Base-by-base conservation (phyloP, 306 rosid species). In the Prunus kanzakura region DNA sequence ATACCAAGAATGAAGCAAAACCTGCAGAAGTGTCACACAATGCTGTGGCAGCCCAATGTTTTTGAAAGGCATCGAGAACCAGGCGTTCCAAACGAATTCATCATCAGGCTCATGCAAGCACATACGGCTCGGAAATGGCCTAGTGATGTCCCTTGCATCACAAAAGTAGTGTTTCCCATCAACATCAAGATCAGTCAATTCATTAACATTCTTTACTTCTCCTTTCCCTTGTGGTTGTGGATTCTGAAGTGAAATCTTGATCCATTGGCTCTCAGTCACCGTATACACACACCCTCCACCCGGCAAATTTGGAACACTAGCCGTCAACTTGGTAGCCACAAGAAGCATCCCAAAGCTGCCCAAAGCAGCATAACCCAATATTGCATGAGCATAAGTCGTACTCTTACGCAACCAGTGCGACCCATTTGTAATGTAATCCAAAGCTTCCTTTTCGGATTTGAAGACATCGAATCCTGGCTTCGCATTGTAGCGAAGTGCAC, bases 31-130 rank as follows among this genome's bases (percentile, higher is more conserved):
- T 80, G 83, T 86, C 67, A 88, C 96, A 72, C 98, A 96, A 64
- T 92, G 99, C 4, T 80, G 86, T 0, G 89, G 89, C 78, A 96
- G 87, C 75, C 99, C 99, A 81, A 91, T 83, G 87, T 80, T 80
- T 64, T 60, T 90, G 86, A 96, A 96, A 27, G 93, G 87, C 66
- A 78, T 76, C 7, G 98, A 89, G 67, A 96, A 81, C 99, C 99
- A 96, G 20, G 83, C 83, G 15, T 96, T 96, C 99, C 99, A 96
- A 71, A 96, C 98, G 62, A 96, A 96, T 84, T 96, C 99, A 69
- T 88, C 88, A 19, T 96, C 99, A 19, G 99, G 99, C 56, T 83
- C 66, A 15, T 67, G 43, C 68, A 82, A 49, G 6, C 88, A 74
- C 91, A 84, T 76, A 41, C 84, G 81, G 60, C 99, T 96, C 7